These are phyloP conservation scores for Sabuloglossum arenarium DNA, from an alignment of 495 filamentous ascomycete genomes.

Conservation along the genomic window DNA sequence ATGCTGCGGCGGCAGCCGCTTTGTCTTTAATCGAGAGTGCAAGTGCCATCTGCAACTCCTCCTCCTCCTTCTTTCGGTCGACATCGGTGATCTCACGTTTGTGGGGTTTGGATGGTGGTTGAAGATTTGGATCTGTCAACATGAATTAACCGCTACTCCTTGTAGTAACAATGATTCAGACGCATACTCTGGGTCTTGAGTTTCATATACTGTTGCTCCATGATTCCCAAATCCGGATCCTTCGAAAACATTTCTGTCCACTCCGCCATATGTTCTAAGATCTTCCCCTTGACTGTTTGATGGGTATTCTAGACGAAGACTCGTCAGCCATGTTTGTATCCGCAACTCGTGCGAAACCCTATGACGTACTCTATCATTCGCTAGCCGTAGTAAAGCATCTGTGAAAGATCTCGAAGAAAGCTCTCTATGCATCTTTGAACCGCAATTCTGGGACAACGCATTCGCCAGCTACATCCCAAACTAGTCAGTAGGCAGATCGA, in stretches of 20 bases:
- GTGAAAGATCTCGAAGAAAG: constrained; percentile 88
- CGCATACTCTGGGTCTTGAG: constrained; percentile 54
- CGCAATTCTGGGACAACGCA: constrained; percentile 88
- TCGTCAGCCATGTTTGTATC: neutral
- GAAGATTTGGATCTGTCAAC: constrained; percentile 63
- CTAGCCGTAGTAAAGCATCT: constrained; percentile 76
- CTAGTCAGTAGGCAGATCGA: neutral
- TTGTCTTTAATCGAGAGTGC: constrained; percentile 81
- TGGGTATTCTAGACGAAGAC: constrained; percentile 53
- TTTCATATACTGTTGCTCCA: constrained; percentile 86
- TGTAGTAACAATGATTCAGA: neutral
- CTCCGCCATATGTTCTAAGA: constrained; percentile 85
- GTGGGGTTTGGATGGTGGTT: constrained; percentile 77
- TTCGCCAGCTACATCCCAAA: constrained; percentile 49
- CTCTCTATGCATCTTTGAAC: constrained; percentile 76
- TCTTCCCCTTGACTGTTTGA: constrained; percentile 89
- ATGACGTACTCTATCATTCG: constrained; percentile 49
- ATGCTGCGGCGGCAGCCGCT: constrained; percentile 12
- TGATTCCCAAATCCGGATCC: constrained; percentile 86
- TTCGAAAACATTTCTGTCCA: constrained; percentile 88
- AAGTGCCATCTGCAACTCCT: constrained; percentile 91
- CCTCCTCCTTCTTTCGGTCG: constrained; percentile 90
- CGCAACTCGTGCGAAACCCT: constrained; percentile 5
- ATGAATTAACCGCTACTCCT: constrained; percentile 11
- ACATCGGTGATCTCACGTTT: constrained; percentile 78